Base-by-base conservation (phyloP, 306 rosid genomes). In the Pueraria montana region DNA sequence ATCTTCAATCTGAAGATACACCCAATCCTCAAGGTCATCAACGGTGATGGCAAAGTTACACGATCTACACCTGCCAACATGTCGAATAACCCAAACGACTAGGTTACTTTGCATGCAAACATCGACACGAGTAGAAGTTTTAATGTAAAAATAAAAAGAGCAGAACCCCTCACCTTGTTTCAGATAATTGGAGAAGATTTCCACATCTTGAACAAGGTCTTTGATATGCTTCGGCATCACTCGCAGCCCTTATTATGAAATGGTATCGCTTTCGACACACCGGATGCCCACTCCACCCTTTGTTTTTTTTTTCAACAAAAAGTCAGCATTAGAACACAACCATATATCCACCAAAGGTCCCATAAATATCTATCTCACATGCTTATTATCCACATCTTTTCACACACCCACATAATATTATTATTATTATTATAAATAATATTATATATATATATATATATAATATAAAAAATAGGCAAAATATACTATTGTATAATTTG, bases 1-100 rank as follows among this genome's bases (percentile, higher is more conserved):
- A 40, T 90, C 94, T 64, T 92, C 90, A 10, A 90, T 70, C 48
- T 92, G 97, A 76, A 6, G 58, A 73, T 87, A 79, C 50, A 89
- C 86, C 91, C 90, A 89, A 5, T 90, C 92, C 62, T 89, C 97
- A 10, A 87, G 58, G 72, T 87, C 90, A 70, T 86, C 90, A 20
- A 56, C 81, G 0, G 89, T 82, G 23, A 85, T 77, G 9, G 7
- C 27, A 67, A 4, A 11, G 61, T 72, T 76, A 36, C 89, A 82
- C 18, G 82, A 67, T 62, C 78, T 82, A 42, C 89, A 86, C 74
- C 86, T 86, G 66, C 32, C 30, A 59, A 0, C 4, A 46, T 74
- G 45, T n/a, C 27, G 36, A 78, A 74, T 8, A 59, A 45, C 6
- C 23, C 27, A 59, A 50, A 3, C 13, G 14, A 7, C 17, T 3